Base-by-base conservation (phyloP, 2,329 filamentous ascomycete species). In the Pseudocercospora ulei region DNA sequence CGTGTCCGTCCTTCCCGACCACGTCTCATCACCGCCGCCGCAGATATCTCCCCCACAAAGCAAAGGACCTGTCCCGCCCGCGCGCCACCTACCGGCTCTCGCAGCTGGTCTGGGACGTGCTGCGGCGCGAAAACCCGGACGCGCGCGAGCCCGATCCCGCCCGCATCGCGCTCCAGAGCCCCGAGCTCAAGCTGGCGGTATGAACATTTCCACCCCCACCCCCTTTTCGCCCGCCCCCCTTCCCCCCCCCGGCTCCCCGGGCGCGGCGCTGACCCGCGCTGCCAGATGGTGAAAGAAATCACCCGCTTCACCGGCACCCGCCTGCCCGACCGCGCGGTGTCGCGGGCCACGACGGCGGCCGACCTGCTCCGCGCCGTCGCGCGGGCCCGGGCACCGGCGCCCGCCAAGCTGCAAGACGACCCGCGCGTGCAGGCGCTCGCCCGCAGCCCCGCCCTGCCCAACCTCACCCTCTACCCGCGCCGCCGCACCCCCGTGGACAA, bases 301-400 rank as follows among this genome's bases (percentile, higher is more conserved):
- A 76, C 80, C 59, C 82, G 90, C 59, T 69, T 93, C 44, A 87
- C 80, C n/a, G 83, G 84, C 44, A 74, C 78, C 45, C 73, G 75
- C 43, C 68, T 94, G 49, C 69, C 81, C 9, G 88, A 95, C 62
- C 67, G 74, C 30, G 71, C 73, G 50, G 71, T 92, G 13, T 53
- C 58, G 27, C 48, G 52, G 9, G 46, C 57, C 38, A 49, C 47
- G 16, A 64, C 60, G 7, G 29, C 30, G 3, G 5, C 11, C 3
- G 30, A 33, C 11, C 9, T 33, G 11, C 54, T 67, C 9, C 54
- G 51, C 16, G 58, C 61, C 28, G 51, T 68, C 8, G 63, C 62
- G 43, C 46, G 54, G 14, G 44, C 41, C 17, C 57, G 60, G 29
- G 57, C 16, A 13, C 30, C 30, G 5, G 64, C 65, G 38, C 62